phyloP scores from a whole-genome alignment of 805 yeast species.

The Blastobotrys attinorum region DNA sequence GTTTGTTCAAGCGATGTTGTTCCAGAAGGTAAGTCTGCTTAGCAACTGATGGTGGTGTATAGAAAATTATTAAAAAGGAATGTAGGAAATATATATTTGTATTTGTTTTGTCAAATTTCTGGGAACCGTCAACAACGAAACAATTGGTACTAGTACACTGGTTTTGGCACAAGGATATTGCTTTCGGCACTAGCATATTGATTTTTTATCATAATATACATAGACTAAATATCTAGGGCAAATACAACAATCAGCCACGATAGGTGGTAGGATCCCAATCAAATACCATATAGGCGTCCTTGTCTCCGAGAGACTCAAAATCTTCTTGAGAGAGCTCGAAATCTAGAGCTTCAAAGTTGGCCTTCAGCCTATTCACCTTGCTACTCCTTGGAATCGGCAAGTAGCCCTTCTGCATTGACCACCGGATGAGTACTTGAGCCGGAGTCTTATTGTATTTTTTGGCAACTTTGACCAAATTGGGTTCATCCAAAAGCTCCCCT shows the following conservation, averaged over 20 bases:
- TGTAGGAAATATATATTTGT: no score
- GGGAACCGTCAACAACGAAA: not conserved
- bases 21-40: conserved; percentile 10
- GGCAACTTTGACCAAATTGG: conserved; percentile 29
- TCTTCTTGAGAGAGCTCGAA: conserved; percentile 32
- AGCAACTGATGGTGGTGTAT: not conserved
- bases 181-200: no score
- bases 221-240: no score
- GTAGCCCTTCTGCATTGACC: conserved; percentile 43
- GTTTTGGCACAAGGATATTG: no score
- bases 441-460: conserved; percentile 34
- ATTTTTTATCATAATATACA: no score
- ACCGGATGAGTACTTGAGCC: conserved; percentile 42
- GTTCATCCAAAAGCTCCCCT: conserved; percentile 43
- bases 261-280: conserved; percentile 17
- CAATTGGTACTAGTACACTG: no score
- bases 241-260: conserved; percentile 1
- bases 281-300: conserved; percentile 8
- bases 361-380: conserved; percentile 45
- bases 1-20: conserved; percentile 15
- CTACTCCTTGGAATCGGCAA: conserved; percentile 73
- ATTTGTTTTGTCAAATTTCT: not conserved
- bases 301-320: conserved; percentile 15
- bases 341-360: conserved; percentile 47
- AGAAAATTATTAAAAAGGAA: not conserved